Evolutionary conservation across 2,329 filamentous ascomycete species (phyloP), one percentile per base, ranked within the genome.

Genomic region (Arthroderma sp.): DNA sequence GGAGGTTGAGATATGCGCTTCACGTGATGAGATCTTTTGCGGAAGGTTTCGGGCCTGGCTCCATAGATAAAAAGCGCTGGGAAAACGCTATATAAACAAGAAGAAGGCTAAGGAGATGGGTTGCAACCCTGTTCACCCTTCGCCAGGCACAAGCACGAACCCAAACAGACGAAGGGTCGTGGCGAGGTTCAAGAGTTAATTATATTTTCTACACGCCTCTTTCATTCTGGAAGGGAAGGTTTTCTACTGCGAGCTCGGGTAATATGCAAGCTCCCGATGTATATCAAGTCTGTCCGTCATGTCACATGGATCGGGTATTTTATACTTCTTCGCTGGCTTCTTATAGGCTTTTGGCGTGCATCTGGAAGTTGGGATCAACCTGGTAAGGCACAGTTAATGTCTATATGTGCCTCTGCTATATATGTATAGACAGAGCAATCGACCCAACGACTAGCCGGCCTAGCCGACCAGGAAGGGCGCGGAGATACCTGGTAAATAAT

Each of bases 301-400:
- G 15, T 51, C 47, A 33, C 47, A 51, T 51, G 47, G 47, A 33
- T 51, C 47, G 47, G 47, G 25, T 51, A 51, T 33, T 31, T 51
- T 51, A 51, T 51, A 51, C 47, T 51, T 51, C 47, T 31, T n/a
- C 6, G 23, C 35, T 4, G 25, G 13, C n/a, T 31, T 15, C 8
- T n/a, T 31, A 51, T 51, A 51, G 47, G 25, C 47, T 51, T 51
- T 33, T 11, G 47, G 15, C 25, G 33, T 51, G 47, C 47, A 51
- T 33, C n/a, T 31, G 28, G 21, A 31, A 51, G 47, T 51, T 51
- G 28, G 47, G 47, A n/a, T 51, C 23, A 47, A 21, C 41, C 21
- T 47, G 21, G 41, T 21, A 11, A 25, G 41, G 21, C 41, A 51
- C 47, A 11, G 25, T 35, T 33, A 11, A 25, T 51, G 47, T 51